Percentiles rank a stretch among this genome's conserved stretches.
Evolutionary conservation across 2,329 filamentous ascomycete species (phyloP).

Genomic region (Berkeleyomyces basicola): DNA sequence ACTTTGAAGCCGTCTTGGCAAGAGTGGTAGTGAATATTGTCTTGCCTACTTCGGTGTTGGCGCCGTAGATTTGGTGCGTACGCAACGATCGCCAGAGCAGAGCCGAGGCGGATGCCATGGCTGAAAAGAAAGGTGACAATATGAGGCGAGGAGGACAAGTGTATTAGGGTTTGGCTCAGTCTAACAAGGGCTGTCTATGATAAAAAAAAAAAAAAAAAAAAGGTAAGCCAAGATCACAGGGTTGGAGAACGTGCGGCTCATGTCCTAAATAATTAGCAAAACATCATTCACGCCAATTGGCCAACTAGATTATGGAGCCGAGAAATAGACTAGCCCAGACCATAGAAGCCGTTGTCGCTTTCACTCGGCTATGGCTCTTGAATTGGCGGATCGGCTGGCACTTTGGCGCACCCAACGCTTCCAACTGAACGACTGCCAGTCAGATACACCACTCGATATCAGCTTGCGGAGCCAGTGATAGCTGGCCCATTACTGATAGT

Average conservation of each 20-base stretch:
- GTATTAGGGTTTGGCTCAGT: not conserved
- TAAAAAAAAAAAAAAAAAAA: too few species aligned
- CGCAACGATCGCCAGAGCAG: conserved; percentile 52
- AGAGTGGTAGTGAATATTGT: conserved; percentile 63
- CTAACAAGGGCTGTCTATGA: too few species aligned
- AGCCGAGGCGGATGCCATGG: conserved; percentile 35
- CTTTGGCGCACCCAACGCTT: too few species aligned
- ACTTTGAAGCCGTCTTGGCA: conserved; percentile 40
- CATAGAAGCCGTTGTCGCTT: not conserved
- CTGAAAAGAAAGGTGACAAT: not conserved
- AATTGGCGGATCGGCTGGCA: not conserved
- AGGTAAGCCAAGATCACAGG: too few species aligned
- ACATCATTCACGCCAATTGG: too few species aligned
- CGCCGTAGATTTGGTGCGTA: conserved; percentile 61
- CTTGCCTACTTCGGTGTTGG: conserved; percentile 75
- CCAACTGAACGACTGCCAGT: too few species aligned
- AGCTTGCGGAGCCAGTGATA: not conserved
- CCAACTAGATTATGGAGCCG: too few species aligned
- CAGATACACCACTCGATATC: too few species aligned
- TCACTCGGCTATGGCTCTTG: not conserved
- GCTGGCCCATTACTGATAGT: not conserved
- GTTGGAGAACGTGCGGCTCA: too few species aligned
- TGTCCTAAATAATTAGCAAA: too few species aligned
- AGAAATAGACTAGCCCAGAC: not conserved
- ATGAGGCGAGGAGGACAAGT: not conserved